These are phyloP conservation scores for Cubamyces lactineus DNA, from an alignment of 768 basidiomycete genomes.

Conservation along the genomic window DNA sequence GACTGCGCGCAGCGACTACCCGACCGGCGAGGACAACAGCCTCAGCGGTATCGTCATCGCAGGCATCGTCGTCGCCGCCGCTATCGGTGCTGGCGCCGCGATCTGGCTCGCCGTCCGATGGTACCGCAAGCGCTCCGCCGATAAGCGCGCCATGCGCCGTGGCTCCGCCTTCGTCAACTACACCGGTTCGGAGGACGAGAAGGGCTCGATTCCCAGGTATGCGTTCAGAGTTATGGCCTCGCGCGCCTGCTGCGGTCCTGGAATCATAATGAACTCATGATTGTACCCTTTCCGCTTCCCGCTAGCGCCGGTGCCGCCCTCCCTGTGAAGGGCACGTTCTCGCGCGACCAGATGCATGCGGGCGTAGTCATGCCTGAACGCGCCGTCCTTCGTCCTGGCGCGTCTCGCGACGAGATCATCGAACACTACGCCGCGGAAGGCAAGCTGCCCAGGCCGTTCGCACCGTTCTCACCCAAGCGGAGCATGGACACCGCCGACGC, in stretches of 20 bases:
- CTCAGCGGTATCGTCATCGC: slow-evolving; percentile 47
- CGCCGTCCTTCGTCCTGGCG: slow-evolving; percentile 42
- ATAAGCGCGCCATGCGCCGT: slow-evolving; percentile 24
- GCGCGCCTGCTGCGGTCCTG: neutral
- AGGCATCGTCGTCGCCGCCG: slow-evolving; percentile 53
- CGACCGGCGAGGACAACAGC: slow-evolving; percentile 21
- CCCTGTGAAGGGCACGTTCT: slow-evolving; percentile 38
- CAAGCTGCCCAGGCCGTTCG: slow-evolving; percentile 45
- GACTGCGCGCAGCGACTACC: slow-evolving; percentile 5
- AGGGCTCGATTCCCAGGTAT: slow-evolving; percentile 13
- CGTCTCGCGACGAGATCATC: slow-evolving; percentile 46
- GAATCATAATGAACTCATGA: neutral
- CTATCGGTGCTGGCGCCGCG: slow-evolving; percentile 42
- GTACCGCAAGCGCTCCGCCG: slow-evolving; percentile 39
- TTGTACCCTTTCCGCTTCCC: neutral
- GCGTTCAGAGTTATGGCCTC: neutral
- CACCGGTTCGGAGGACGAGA: slow-evolving; percentile 9
- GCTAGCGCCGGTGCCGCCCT: slow-evolving; percentile 6
- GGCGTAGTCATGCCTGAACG: slow-evolving; percentile 59
- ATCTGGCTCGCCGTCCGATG: slow-evolving; percentile 49
- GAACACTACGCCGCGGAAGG: slow-evolving; percentile 48
- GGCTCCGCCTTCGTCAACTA: slow-evolving; percentile 21
- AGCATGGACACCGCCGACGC: neutral
- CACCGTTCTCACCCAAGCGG: slow-evolving; percentile 41
- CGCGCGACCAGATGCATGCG: slow-evolving; percentile 46